Percentiles rank a stretch among this genome's conserved stretches.
Evolutionary conservation across 345 rosid genomes (phyloP).

Genomic region (Draba incana): DNA sequence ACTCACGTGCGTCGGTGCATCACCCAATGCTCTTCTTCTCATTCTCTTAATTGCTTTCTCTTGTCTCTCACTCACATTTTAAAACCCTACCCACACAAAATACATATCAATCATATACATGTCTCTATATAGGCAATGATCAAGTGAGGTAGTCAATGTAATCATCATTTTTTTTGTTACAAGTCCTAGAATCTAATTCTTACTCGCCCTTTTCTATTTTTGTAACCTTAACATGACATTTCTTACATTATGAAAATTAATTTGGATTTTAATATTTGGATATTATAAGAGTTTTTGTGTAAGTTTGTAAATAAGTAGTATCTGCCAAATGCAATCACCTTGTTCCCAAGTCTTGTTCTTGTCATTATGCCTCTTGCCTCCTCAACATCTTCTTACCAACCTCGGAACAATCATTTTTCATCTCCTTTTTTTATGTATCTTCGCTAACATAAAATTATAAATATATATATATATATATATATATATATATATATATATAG

Average conservation of each 20-base stretch:
- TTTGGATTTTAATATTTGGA: neutral
- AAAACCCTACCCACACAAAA: conserved; percentile 12
- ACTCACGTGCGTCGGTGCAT: conserved; percentile 63
- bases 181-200: neutral
- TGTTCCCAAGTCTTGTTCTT: conserved; percentile 45
- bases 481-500: no score
- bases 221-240: neutral
- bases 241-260: neutral
- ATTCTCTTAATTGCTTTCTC: conserved; percentile 33
- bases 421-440: conserved; percentile 7
- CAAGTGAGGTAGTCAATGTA: conserved; percentile 8
- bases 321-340: conserved; percentile 46
- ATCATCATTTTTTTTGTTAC: conserved; percentile 24
- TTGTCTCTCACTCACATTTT: neutral
- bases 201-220: neutral
- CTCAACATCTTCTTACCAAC: conserved; percentile 46
- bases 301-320: conserved; percentile 38
- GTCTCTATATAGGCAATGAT: neutral
- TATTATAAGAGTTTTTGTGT: neutral
- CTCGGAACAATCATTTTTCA: conserved; percentile 35
- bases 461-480: conserved; percentile 4
- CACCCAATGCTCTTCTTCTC: conserved; percentile 55
- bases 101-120: conserved; percentile 3
- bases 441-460: neutral
- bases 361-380: conserved; percentile 48